phyloP scores from a whole-genome alignment of 441 rosid genomes.

The Monsonia emarginata region DNA sequence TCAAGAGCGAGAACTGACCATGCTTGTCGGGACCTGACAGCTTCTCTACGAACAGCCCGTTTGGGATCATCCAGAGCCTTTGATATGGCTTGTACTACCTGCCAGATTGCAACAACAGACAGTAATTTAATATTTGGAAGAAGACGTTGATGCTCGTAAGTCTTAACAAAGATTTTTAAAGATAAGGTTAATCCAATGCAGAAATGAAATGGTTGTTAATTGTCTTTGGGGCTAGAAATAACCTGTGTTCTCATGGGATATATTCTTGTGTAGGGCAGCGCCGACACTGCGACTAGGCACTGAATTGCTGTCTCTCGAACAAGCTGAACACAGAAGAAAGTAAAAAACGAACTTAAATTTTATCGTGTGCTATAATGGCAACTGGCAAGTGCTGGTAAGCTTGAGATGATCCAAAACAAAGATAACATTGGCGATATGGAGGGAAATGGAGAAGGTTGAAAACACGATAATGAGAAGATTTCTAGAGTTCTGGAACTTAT shows the following conservation, averaged over 20 bases:
- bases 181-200: not conserved
- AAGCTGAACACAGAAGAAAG: conserved; percentile 33
- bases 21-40: conserved; percentile 65
- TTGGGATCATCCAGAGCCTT: conserved; percentile 74
- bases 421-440: not conserved
- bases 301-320: conserved; percentile 81
- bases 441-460: not conserved
- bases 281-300: conserved; percentile 59
- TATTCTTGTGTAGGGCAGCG: conserved; percentile 58
- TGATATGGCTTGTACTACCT: conserved; percentile 55
- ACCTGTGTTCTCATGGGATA: conserved; percentile 71
- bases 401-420: not conserved
- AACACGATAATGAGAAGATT: not conserved
- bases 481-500: not conserved
- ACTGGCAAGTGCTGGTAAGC: not conserved
- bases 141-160: too few relatives aligned
- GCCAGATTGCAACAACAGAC: not conserved
- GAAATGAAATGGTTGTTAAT: not conserved
- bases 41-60: conserved; percentile 73
- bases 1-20: conserved; percentile 39
- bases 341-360: not conserved
- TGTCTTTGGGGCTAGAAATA: conserved; percentile 14
- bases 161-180: too few relatives aligned
- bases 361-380: not conserved
- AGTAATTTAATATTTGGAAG: too few relatives aligned